Conservation (phyloP, 345 rosid species). For the Hypericum perforatum region DNA sequence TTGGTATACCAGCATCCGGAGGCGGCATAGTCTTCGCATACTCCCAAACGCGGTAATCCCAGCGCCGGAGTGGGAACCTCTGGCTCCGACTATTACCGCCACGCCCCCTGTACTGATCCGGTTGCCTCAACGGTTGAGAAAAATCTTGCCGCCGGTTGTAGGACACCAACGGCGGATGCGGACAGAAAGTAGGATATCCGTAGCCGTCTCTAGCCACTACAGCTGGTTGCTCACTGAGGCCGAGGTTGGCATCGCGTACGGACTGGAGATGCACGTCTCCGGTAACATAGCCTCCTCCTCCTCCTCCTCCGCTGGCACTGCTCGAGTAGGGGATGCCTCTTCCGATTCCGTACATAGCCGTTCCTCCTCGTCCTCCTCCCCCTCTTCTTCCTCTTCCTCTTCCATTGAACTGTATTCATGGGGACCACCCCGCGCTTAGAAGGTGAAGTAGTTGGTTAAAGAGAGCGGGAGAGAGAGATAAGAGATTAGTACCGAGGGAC, state of each 20-base stretch:
- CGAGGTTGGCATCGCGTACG: conserved; percentile 36
- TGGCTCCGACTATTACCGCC: conserved; percentile 12
- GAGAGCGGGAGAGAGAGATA: background rate
- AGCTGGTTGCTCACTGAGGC: conserved; percentile 24
- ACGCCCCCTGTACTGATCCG: no score
- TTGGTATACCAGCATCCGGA: conserved; percentile 39
- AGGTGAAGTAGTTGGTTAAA: background rate
- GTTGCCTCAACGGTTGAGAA: no score
- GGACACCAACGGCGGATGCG: conserved; percentile 9
- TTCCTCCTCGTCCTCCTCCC: no score
- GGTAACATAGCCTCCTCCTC: conserved; percentile 22
- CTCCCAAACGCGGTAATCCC: conserved; percentile 73
- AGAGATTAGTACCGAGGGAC: conserved; percentile 27
- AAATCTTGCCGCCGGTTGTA: no score
- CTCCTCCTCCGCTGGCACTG: conserved; percentile 27
- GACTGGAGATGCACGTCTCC: conserved; percentile 43
- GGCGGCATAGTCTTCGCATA: conserved; percentile 40
- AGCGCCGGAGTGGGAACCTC: conserved; percentile 41
- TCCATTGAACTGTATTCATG: no score
- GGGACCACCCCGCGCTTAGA: no score
- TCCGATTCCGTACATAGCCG: background rate
- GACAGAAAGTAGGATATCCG: conserved; percentile 16
- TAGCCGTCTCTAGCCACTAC: conserved; percentile 8
- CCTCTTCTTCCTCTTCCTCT: no score
- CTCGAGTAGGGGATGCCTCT: conserved; percentile 46